Evolutionary conservation across 1,284 basidiomycete genomes (phyloP).

Genomic region (Puccinia polysora): DNA sequence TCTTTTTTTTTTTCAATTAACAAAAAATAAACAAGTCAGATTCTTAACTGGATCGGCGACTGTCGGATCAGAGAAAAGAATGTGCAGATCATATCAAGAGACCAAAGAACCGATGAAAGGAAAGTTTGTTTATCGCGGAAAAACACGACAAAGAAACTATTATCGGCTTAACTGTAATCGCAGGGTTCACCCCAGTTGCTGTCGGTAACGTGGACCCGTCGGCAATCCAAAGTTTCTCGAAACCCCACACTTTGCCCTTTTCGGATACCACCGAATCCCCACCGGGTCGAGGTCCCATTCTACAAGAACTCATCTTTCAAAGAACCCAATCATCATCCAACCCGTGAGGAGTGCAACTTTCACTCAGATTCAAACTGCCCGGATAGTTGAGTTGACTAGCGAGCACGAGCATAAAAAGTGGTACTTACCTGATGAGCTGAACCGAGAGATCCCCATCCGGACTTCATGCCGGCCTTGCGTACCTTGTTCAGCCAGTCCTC

Average conservation of each 20-base stretch:
- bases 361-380: too few relatives aligned
- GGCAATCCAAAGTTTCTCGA: conserved; percentile 55
- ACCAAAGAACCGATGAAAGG: background rate
- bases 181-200: conserved; percentile 56
- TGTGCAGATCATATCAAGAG: background rate
- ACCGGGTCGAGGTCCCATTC: conserved; percentile 53
- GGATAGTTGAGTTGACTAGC: too few relatives aligned
- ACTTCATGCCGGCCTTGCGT: conserved; percentile 21
- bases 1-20: background rate
- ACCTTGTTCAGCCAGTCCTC: conserved; percentile 45
- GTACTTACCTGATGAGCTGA: conserved; percentile 50
- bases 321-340: conserved; percentile 20
- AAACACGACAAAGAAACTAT: background rate
- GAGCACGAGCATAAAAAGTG: background rate
- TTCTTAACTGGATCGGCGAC: background rate
- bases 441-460: conserved; percentile 43
- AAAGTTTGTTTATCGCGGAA: too few relatives aligned
- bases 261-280: conserved; percentile 53
- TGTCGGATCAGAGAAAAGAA: background rate
- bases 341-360: background rate
- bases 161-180: conserved; percentile 56
- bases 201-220: conserved; percentile 55
- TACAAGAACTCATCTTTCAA: conserved; percentile 55
- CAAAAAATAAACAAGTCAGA: background rate
- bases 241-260: conserved; percentile 55